Evolutionary conservation across 352 stramenopile genomes (phyloP).

Genomic region (Pythium aristosporum): DNA sequence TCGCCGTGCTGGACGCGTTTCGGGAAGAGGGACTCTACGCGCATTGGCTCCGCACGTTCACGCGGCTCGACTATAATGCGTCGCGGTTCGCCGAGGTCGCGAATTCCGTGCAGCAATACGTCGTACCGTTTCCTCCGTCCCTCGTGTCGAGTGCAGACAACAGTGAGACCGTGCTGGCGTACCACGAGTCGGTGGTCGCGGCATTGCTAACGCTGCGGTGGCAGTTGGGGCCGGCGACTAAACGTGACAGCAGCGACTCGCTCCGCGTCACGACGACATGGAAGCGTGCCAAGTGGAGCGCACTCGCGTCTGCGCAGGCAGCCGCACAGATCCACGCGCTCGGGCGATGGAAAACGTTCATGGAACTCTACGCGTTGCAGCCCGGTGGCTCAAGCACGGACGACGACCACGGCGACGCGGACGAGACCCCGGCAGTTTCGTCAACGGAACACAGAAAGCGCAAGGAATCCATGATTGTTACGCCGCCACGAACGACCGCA

Average conservation of each 20-base stretch:
- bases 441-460: slow-evolving; percentile 34
- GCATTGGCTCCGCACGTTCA: slow-evolving; percentile 70
- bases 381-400: slow-evolving; percentile 2
- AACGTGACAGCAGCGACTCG: slow-evolving; percentile 1
- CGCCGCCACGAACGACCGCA: slow-evolving; percentile 31
- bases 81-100: slow-evolving; percentile 30
- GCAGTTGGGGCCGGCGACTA: slow-evolving; percentile 17
- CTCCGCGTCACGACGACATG: slow-evolving; percentile 26
- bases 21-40: slow-evolving; percentile 60
- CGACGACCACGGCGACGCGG: neutral
- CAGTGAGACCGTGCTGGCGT: slow-evolving; percentile 23
- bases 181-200: slow-evolving; percentile 23
- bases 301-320: slow-evolving; percentile 16
- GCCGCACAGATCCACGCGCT: slow-evolving; percentile 55
- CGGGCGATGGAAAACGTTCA: slow-evolving; percentile 65
- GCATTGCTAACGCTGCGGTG: slow-evolving; percentile 15
- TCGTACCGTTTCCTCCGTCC: slow-evolving; percentile 4
- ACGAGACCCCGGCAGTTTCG: neutral
- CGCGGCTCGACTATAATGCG: slow-evolving; percentile 49
- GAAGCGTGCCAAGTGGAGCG: slow-evolving; percentile 20
- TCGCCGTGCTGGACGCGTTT: slow-evolving; percentile 55
- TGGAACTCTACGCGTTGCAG: slow-evolving; percentile 66
- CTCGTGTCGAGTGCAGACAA: slow-evolving; percentile 4
- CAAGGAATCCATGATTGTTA: slow-evolving; percentile 76
- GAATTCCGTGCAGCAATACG: slow-evolving; percentile 24